Base-by-base conservation (phyloP, 495 filamentous ascomycete genomes). In the Sordaria brevicollis region DNA sequence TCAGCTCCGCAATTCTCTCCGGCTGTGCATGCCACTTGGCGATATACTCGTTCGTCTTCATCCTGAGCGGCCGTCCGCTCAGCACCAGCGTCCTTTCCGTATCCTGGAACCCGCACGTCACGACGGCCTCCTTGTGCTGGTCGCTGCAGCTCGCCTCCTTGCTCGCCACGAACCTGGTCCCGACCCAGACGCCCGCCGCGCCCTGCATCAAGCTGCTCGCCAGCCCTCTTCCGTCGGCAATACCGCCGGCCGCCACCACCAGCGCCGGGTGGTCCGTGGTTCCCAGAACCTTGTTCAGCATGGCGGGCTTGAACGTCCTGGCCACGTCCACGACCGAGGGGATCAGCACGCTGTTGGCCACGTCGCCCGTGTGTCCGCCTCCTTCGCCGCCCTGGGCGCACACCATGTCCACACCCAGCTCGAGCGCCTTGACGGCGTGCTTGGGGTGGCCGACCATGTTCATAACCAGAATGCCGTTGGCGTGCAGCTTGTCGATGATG, bases 381-480 rank as follows among this genome's bases (percentile, higher is more conserved):
- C 90, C 91, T 76, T 94, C 91, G 29, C 90, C 90, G 9, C 91
- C 91, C 81, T 94, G 91, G 35, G 91, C 87, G 74, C 92, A 95
- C 9, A 96, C 88, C 76, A 96, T 89, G 78, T 96, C 93, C 17
- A 93, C 91, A 11, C 93, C 93, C 0, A 87, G 83, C 43, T 90
- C 85, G 4, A 97, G 83, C 34, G 93, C 93, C 82, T 96, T 95
- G 74, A 87, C 85, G 0, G 93, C 93, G 77, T 97, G 93, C 74
- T 88, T 90, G n/a, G 93, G 93, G 66, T 90, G 88, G 0, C 93
- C 93, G n/a, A 96, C 93, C 93, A 97, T 97, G 77, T 96, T 97
- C 93, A 96, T 96, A 29, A 96, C 83, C 65, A 94, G 76, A 35
- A 97, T 89, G 1, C 90, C 91, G 0, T 88, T 90, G 10, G 83